Conservation (phyloP, 331 rosid species). For the Pyracantha coccinea region DNA sequence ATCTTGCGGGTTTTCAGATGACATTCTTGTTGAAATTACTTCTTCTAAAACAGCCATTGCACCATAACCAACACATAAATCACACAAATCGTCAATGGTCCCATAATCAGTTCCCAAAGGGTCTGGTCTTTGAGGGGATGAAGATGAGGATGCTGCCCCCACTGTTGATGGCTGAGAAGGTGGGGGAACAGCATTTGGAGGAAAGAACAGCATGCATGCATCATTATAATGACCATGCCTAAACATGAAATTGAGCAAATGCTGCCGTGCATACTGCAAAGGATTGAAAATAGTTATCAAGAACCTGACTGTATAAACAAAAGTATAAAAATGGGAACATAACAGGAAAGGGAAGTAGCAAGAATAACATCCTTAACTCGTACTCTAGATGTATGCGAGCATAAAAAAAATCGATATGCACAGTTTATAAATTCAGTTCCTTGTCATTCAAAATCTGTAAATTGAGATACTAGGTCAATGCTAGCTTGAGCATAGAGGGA, state of each 20-base stretch:
- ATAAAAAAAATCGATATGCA: not conserved
- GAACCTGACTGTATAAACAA: constrained; percentile 16
- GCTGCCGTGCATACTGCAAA: constrained; percentile 85
- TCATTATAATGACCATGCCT: constrained; percentile 82
- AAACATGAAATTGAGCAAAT: constrained; percentile 89
- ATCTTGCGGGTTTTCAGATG: constrained; percentile 45
- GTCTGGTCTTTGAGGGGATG: constrained; percentile 88
- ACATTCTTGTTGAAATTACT: constrained; percentile 73
- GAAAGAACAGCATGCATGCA: constrained; percentile 85
- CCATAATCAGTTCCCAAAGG: constrained; percentile 84
- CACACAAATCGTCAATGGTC: constrained; percentile 84
- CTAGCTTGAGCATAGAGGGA: constrained; percentile 13
- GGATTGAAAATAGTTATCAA: constrained; percentile 16
- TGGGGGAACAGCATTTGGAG: constrained; percentile 60
- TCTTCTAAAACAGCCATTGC: constrained; percentile 87
- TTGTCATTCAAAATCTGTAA: not conserved
- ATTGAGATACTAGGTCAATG: not conserved
- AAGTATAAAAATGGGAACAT: not conserved
- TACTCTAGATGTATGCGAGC: not conserved
- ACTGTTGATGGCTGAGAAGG: constrained; percentile 59
- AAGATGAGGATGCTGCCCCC: constrained; percentile 61
- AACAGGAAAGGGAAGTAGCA: not conserved
- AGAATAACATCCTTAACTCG: not conserved
- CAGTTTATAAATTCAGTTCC: not conserved
- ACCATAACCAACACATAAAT: constrained; percentile 75